These are phyloP conservation scores for Fusarium cicatricum DNA, from an alignment of 2,329 filamentous ascomycete genomes.

Conservation along the genomic window DNA sequence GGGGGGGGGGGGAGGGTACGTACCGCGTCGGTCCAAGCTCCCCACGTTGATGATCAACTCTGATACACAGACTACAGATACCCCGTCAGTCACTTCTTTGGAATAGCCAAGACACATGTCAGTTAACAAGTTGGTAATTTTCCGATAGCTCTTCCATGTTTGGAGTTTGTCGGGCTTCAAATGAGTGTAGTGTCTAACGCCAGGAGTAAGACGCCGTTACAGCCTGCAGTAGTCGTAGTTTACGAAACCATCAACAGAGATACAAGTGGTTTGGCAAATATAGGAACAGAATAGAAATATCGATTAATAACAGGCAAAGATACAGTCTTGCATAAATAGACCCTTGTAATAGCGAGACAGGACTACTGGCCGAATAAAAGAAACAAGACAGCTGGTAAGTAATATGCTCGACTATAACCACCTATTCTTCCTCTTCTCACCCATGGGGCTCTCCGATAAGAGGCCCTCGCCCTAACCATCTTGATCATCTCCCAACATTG, in stretches of 20 bases:
- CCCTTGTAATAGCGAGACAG: conserved; percentile 24
- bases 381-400: conserved; percentile 12
- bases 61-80: too few relatives aligned
- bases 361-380: conserved; percentile 6
- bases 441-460: neutral
- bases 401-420: conserved; percentile 8
- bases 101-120: too few relatives aligned
- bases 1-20: conserved; percentile 26
- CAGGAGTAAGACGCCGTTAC: too few relatives aligned
- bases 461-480: neutral
- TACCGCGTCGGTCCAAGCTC: conserved; percentile 1
- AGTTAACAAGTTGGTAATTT: too few relatives aligned
- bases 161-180: too few relatives aligned
- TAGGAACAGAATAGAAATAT: conserved; percentile 17
- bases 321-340: conserved; percentile 28
- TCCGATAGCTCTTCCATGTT: too few relatives aligned
- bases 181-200: too few relatives aligned
- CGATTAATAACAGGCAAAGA: conserved; percentile 25
- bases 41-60: neutral
- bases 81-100: too few relatives aligned
- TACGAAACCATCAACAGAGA: too few relatives aligned
- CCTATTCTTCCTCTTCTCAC: neutral
- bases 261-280: too few relatives aligned
- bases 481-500: conserved; percentile 2
- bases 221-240: too few relatives aligned